Evolutionary conservation across 176 grass and related monocot species (phyloP).

Genomic region (Bothriochloa decipiens): DNA sequence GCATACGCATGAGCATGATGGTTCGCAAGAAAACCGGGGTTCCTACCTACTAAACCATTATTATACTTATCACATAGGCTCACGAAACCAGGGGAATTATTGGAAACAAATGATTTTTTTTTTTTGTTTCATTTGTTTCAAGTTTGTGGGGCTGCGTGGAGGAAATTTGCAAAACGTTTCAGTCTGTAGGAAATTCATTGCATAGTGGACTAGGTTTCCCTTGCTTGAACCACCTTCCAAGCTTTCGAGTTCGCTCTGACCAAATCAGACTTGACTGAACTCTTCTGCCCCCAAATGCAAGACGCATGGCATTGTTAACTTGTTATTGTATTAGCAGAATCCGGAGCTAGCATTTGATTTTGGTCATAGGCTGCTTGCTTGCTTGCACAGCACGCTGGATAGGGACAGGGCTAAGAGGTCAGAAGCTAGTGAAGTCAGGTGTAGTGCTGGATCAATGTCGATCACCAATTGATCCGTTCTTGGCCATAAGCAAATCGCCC

Average conservation of each 20-base stretch:
- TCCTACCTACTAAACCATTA: background rate
- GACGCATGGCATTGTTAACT: background rate
- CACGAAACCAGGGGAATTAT: background rate
- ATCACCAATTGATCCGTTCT: slow-evolving; percentile 26
- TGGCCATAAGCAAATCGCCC: slow-evolving; percentile 25
- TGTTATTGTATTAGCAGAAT: slow-evolving; percentile 25
- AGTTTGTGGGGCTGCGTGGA: background rate
- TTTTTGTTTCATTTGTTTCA: background rate
- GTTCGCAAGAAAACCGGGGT: slow-evolving; percentile 3
- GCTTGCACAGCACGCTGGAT: background rate
- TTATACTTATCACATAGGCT: background rate
- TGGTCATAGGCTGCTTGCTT: background rate
- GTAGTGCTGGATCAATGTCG: slow-evolving; percentile 31
- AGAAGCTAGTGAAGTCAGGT: slow-evolving; percentile 34
- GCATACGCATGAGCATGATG: background rate
- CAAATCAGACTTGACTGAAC: slow-evolving; percentile 29
- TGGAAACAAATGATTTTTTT: background rate
- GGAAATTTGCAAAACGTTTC: background rate
- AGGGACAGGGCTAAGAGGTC: slow-evolving; percentile 5
- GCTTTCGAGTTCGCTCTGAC: slow-evolving; percentile 38
- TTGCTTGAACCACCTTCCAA: slow-evolving; percentile 35
- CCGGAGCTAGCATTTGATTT: background rate
- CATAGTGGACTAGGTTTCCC: slow-evolving; percentile 11
- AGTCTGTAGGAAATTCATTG: background rate
- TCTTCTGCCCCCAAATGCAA: background rate